These are phyloP conservation scores for Malus sieversii DNA, from an alignment of 306 rosid species.

Conservation along the genomic window DNA sequence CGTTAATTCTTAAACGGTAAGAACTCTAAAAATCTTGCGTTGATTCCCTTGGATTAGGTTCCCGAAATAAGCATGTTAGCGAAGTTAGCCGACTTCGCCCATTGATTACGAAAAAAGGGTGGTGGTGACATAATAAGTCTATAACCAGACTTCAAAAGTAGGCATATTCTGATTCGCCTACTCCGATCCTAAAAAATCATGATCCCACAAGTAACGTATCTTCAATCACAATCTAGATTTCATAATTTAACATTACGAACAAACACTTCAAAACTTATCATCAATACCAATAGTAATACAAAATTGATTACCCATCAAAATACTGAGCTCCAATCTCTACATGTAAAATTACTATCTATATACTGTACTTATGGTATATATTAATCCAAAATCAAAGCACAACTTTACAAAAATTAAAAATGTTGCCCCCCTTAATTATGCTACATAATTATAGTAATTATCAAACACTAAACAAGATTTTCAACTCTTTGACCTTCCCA, in stretches of 20 bases:
- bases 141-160: too few relatives aligned
- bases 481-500: background rate
- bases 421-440: background rate
- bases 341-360: background rate
- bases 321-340: conserved; percentile 7
- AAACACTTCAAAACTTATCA: background rate
- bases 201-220: too few relatives aligned
- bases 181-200: too few relatives aligned
- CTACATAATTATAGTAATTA: background rate
- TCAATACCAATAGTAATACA: background rate
- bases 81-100: too few relatives aligned
- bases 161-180: too few relatives aligned
- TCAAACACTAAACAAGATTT: background rate
- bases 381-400: background rate
- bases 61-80: too few relatives aligned
- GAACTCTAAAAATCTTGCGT: too few relatives aligned
- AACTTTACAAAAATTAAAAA: background rate
- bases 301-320: conserved; percentile 9
- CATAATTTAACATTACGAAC: background rate
- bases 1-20: too few relatives aligned
- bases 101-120: too few relatives aligned
- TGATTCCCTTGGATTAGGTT: too few relatives aligned
- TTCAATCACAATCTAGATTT: background rate
- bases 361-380: background rate
- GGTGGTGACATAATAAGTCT: too few relatives aligned